Evolutionary conservation across 148 eudicot genomes (phyloP), one percentile per base, ranked within the genome.

Genomic region (Polygonum maritimum): DNA sequence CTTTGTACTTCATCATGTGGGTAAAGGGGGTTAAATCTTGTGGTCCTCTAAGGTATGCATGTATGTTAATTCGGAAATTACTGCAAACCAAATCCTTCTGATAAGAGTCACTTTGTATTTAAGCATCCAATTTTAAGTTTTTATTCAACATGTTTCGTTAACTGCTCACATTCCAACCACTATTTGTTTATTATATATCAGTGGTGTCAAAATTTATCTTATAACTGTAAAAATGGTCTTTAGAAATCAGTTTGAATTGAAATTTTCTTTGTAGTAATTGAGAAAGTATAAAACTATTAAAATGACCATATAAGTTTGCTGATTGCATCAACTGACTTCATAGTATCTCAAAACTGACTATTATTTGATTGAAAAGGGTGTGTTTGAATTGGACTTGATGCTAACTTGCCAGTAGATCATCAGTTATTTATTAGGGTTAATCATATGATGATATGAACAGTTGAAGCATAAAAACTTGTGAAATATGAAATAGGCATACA

Each of bases 1-100:
- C 98, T 78, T 72, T 92, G 54, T 92, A 94, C 88, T 94, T 89
- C 87, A 88, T 94, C 79, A 74, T 94, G 82, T 94, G 97, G 98
- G 97, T 87, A 65, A 94, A 92, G 86, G 98, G 98, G 75, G 88
- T 94, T 77, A 87, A 89, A 86, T 81, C 97, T 75, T 94, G 98
- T 87, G 98, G 98, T 58, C 98, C 98, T 78, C 85, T 90, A 71
- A 88, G 97, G 98, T 94, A 86, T 76, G 38, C 73, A 38, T 6
- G 2, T 38, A 14, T 39, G 0, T 15, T 13, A 38, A 69, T 54
- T 18, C 18, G 18, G 22, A 18, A 54, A 60, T 60, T 22, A 60
- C 67, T 8, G 26, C 36, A 22, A 22, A 58, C 67, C 35, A 60
- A 10, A 21, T 18, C 7, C 26, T 54, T 54, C n/a, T 54, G 60